Evolutionary conservation across 1,139 yeast species (phyloP).

Genomic region (Zygosaccharomyces sapae): DNA sequence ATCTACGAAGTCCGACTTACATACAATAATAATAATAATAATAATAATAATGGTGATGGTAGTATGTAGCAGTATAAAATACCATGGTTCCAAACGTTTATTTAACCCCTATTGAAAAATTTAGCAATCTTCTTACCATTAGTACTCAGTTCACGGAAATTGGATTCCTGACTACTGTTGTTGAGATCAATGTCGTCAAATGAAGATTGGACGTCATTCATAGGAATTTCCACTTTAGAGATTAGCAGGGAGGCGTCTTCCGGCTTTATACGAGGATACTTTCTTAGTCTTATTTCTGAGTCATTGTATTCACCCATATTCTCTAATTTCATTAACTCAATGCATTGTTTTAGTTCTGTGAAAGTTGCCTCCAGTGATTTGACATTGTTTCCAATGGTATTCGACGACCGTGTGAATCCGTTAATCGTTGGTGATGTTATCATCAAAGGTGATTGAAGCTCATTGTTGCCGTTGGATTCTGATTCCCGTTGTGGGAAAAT

Average conservation of each 20-base stretch:
- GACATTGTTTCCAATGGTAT: constrained; percentile 34
- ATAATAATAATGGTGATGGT: background rate
- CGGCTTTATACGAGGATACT: constrained; percentile 57
- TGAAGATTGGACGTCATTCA: constrained; percentile 12
- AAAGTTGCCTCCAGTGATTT: constrained; percentile 50
- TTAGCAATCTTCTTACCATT: constrained; percentile 28
- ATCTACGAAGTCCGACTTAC: background rate
- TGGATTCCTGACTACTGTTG: constrained; percentile 16
- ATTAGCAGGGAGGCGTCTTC: constrained; percentile 53
- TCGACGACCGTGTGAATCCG: constrained; percentile 22
- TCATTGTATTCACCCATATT: constrained; percentile 52
- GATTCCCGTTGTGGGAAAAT: constrained; percentile 35
- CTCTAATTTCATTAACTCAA: constrained; percentile 50
- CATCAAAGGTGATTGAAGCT: constrained; percentile 33
- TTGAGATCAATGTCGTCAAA: constrained; percentile 10
- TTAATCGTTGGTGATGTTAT: constrained; percentile 21
- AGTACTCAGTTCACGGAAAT: constrained; percentile 16
- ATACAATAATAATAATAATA: background rate
- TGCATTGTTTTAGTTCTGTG: constrained; percentile 57
- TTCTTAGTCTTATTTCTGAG: constrained; percentile 51
- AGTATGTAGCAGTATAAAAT: background rate
- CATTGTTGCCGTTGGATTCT: constrained; percentile 20
- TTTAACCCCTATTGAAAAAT: constrained; percentile 27
- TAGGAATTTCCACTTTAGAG: constrained; percentile 37
- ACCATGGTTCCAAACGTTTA: background rate